Evolutionary conservation across 2,329 filamentous ascomycete genomes (phyloP), one percentile per base, ranked within the genome.

Genomic region (Aureobasidium sp.): DNA sequence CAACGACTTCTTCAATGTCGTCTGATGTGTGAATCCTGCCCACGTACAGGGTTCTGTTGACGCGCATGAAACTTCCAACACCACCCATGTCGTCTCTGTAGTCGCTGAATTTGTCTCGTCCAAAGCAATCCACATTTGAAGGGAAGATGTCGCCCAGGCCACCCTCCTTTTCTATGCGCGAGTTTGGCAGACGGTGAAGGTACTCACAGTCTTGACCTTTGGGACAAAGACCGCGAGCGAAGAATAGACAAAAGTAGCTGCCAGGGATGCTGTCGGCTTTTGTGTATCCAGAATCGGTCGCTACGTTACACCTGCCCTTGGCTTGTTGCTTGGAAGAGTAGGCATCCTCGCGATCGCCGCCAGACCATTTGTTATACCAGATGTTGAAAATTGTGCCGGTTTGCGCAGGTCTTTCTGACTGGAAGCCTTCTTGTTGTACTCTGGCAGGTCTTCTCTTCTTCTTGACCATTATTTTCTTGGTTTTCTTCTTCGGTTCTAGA

Each of bases 331-430:
- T 88, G 39, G 88, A 90, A 4, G 92, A 83, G 71, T 93, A 92
- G 69, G 92, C 91, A 78, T 95, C 92, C 72, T 97, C 93, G 64
- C 92, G 85, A 76, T 99, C 94, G 71, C 94, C 94, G 67, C 94
- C 94, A 0, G 87, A 89, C 92, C 93, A 97, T 77, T 97, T 97
- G 79, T 96, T 97, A 78, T 97, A 96, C 93, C 92, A 97, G 71
- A 96, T 95, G 76, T 99, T 99, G 82, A 94, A 99, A 63, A 92
- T 91, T 0, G 90, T 96, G 59, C 94, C 94, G 0, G 93, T 97
- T 71, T 97, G 92, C 1, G 90, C 89, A 17, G 92, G 91, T 4
- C 90, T 88, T 69, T 96, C 91, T 37, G 87, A 87, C 69, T 88
- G 90, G 76, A 96, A 84, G 47, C 87, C 87, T 71, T 99, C 94